These are phyloP conservation scores for Metarhizium guizhouense DNA, from an alignment of 2,329 filamentous ascomycete genomes.

Conservation along the genomic window DNA sequence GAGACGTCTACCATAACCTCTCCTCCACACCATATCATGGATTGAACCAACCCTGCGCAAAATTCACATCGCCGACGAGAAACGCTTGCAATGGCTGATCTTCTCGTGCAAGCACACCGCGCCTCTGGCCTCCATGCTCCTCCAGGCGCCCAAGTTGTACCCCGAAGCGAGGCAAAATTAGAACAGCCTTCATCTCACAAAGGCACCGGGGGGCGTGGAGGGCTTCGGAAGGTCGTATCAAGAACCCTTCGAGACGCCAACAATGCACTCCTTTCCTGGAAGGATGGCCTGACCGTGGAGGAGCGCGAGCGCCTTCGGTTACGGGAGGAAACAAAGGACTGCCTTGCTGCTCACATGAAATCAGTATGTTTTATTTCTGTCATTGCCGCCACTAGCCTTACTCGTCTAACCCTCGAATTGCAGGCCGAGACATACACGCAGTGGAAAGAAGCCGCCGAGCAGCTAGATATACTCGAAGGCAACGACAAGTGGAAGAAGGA, in stretches of 20 bases:
- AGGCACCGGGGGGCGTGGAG: neutral
- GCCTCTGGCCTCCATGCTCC: neutral
- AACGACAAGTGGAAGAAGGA: slow-evolving; percentile 76
- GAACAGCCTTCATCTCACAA: neutral
- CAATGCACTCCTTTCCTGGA: slow-evolving; percentile 35
- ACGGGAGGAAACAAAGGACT: slow-evolving; percentile 50
- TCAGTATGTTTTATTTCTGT: slow-evolving; percentile 37
- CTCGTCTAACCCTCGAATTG: neutral
- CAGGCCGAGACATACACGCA: slow-evolving; percentile 60
- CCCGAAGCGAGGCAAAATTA: neutral
- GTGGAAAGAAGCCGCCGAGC: slow-evolving; percentile 67
- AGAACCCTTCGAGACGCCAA: slow-evolving; percentile 21
- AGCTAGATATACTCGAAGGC: slow-evolving; percentile 71
- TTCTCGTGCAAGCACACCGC: slow-evolving; percentile 3
- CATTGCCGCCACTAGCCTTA: neutral
- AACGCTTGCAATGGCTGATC: slow-evolving; percentile 4
- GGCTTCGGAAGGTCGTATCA: slow-evolving; percentile 2
- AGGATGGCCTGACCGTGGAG: slow-evolving; percentile 42
- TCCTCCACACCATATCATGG: neutral
- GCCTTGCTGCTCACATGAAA: slow-evolving; percentile 55
- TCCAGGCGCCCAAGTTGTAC: neutral
- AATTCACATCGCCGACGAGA: neutral
- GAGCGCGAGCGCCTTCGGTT: slow-evolving; percentile 38
- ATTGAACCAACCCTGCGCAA: neutral
- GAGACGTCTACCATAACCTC: neutral